Percentiles rank a stretch among this genome's conserved stretches.
phyloP scores from a whole-genome alignment of 768 basidiomycete species.

The Lentinula boryana region DNA sequence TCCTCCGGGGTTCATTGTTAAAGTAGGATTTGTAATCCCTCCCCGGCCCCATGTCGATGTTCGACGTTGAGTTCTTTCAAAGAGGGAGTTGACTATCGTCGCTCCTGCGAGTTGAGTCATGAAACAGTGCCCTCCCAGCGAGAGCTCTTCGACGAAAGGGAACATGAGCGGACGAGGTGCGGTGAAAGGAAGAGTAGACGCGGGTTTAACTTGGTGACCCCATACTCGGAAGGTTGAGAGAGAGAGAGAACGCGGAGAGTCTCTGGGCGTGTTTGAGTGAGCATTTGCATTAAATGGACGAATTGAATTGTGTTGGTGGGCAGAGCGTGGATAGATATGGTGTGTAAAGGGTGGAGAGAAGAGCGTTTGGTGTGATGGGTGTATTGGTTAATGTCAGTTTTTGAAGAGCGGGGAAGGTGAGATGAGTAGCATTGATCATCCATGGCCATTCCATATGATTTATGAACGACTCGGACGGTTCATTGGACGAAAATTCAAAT shows the following conservation, averaged over 20 bases:
- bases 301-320: slow-evolving; percentile 58
- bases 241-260: slow-evolving; percentile 47
- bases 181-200: slow-evolving; percentile 19
- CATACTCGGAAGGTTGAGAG: slow-evolving; percentile 58
- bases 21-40: neutral
- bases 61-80: slow-evolving; percentile 60
- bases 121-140: slow-evolving; percentile 62
- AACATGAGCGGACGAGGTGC: slow-evolving; percentile 36
- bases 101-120: slow-evolving; percentile 60
- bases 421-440: slow-evolving; percentile 42
- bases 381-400: slow-evolving; percentile 61
- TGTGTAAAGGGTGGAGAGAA: slow-evolving; percentile 54
- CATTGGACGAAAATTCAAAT: slow-evolving; percentile 72
- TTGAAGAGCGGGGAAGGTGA: slow-evolving; percentile 47
- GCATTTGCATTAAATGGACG: slow-evolving; percentile 63
- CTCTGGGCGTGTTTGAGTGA: slow-evolving; percentile 44
- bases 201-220: slow-evolving; percentile 59
- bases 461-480: slow-evolving; percentile 35
- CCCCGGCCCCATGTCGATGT: slow-evolving; percentile 60
- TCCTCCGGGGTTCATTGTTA: too few relatives aligned
- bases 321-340: slow-evolving; percentile 59
- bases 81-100: slow-evolving; percentile 46
- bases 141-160: slow-evolving; percentile 46
- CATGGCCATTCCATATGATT: slow-evolving; percentile 65
- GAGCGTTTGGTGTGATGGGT: slow-evolving; percentile 75